Evolutionary conservation across 768 basidiomycete species (phyloP), one percentile per base, ranked within the genome.

Genomic region (Termitomyces sp.): DNA sequence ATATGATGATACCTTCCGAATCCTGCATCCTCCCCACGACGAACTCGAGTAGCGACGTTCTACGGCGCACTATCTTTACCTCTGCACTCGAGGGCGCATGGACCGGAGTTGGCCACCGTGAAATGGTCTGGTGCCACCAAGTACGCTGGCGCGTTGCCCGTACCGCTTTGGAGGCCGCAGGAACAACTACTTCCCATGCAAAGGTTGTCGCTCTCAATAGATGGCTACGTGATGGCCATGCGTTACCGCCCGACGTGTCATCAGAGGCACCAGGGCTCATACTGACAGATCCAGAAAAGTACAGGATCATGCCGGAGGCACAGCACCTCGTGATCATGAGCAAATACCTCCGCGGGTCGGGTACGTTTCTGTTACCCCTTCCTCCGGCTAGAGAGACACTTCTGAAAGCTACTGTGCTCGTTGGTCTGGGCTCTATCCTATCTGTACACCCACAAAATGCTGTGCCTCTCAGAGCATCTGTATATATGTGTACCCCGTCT

Each of bases 51-150:
- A 60, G 62, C 19, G 59, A 64, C 1, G 11, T 55, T 14, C 85
- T 80, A 56, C 70, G 84, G 41, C 76, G 77, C 38, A 87, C 85
- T 0, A 76, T 95, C 5, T 96, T 97, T 65, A 89, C 93, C 1
- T 89, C 89, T 32, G 87, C 85, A 1, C 73, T 98, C 24, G 89
- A 95, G 46, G 91, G 92, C n/a, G 82, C 87, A 2, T 96, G 94
- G 90, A 92, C 95, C 2, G 92, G 93, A 2, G 90, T 98, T 5
- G 96, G 95, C 24, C 97, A 99, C 68, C 85, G 85, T 41, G 95
- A 91, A 57, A 95, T 98, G 83, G 93, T 98, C 4, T 99, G 97
- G 97, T 98, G 97, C 66, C 92, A 98, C 69, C 97, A 99, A 70
- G 86, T 98, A 10, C 87, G 97, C 40, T 92, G 88, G 88, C 81